These are phyloP conservation scores for Nitzschia inconspicua DNA, from an alignment of 108 stramenopile genomes.

Conservation along the genomic window DNA sequence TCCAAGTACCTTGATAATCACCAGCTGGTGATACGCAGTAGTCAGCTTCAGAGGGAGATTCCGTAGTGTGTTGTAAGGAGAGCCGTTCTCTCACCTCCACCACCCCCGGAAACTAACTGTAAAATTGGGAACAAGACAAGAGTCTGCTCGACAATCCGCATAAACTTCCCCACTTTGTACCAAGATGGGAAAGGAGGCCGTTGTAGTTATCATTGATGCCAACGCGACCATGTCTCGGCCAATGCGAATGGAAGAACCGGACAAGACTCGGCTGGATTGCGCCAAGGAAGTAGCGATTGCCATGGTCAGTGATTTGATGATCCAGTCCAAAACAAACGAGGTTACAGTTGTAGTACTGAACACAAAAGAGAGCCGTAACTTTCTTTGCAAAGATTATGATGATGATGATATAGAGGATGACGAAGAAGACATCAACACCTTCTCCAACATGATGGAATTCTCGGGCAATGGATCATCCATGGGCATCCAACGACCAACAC, in stretches of 20 bases:
- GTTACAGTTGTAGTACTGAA: constrained; percentile 55
- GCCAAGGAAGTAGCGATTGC: constrained; percentile 47
- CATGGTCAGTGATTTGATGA: constrained; percentile 61
- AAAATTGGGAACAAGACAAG: no score
- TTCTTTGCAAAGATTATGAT: constrained; percentile 23
- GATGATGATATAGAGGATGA: constrained; percentile 19
- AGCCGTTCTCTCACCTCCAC: no score
- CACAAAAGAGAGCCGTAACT: constrained; percentile 49
- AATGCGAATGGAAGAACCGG: constrained; percentile 8
- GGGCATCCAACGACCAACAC: constrained; percentile 42
- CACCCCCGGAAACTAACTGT: no score
- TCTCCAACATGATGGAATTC: constrained; percentile 70
- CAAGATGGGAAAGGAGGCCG: constrained; percentile 84
- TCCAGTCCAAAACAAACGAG: constrained; percentile 54
- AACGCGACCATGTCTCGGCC: constrained; percentile 50
- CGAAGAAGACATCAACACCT: constrained; percentile 30
- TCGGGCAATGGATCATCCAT: constrained; percentile 22
- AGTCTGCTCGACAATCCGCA: no score
- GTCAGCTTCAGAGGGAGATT: no score
- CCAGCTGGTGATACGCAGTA: no score
- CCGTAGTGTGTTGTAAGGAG: no score
- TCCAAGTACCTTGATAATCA: no score
- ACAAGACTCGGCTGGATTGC: constrained; percentile 38
- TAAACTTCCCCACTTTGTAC: no score
- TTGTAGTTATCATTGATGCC: constrained; percentile 68